A percentile compares a stretch with the other conserved stretches of the same genome.
Conservation (phyloP, 768 basidiomycete genomes). For the Pisolithus tinctorius region DNA sequence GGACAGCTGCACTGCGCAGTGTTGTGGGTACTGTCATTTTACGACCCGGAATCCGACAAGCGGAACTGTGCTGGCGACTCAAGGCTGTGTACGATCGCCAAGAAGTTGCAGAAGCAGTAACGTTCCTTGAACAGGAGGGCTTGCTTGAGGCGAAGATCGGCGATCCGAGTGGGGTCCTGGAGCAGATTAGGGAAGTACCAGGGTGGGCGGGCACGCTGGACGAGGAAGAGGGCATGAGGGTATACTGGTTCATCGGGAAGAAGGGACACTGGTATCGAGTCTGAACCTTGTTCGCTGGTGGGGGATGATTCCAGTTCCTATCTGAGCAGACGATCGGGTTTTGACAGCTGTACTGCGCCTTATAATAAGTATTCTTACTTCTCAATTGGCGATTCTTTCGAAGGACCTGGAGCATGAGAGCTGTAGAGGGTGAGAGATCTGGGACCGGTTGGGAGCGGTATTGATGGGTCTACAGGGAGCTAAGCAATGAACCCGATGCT, state of each 20-base stretch:
- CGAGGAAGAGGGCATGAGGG: slow-evolving; percentile 43
- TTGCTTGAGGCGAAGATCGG: slow-evolving; percentile 33
- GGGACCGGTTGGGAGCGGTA: no score
- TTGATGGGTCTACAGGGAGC: no score
- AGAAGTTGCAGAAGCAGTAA: slow-evolving; percentile 60
- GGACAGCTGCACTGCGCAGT: slow-evolving; percentile 67
- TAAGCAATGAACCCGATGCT: no score
- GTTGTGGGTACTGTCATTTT: slow-evolving; percentile 61
- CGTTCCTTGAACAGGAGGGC: slow-evolving; percentile 46
- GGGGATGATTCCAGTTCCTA: no score
- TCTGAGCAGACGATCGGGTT: no score
- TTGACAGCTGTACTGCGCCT: no score
- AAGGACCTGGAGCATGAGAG: no score
- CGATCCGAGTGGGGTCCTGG: slow-evolving; percentile 1
- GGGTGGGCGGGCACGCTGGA: slow-evolving; percentile 34
- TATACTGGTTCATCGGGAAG: slow-evolving; percentile 53
- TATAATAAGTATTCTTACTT: no score
- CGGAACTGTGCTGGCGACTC: slow-evolving; percentile 66
- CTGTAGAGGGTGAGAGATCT: no score
- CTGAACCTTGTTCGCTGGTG: slow-evolving; percentile 14
- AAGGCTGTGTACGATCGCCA: slow-evolving; percentile 68
- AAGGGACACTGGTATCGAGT: slow-evolving; percentile 63
- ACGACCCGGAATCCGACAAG: slow-evolving; percentile 67
- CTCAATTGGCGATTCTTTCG: no score
- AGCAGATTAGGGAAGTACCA: slow-evolving; percentile 8